Percentiles rank a stretch among this genome's conserved stretches.
phyloP scores from a whole-genome alignment of 75 land plant genomes.

The Isoetes taiwanensis region DNA sequence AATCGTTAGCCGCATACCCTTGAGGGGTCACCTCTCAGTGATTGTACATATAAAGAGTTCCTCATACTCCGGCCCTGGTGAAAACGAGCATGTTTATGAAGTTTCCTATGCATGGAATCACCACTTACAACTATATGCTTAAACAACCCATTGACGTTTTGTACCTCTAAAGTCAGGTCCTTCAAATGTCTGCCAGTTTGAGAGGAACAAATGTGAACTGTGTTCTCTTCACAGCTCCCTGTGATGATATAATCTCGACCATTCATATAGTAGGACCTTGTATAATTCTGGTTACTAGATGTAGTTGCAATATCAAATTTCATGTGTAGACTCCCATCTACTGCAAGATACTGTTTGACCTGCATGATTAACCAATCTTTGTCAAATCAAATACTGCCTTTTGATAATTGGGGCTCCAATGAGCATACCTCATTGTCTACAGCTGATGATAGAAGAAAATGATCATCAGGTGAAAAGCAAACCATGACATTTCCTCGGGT shows the following conservation, averaged over 20 bases:
- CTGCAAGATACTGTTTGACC: conserved; percentile 66
- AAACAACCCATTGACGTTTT: background rate
- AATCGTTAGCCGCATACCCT: conserved; percentile 47
- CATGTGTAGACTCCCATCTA: conserved; percentile 66
- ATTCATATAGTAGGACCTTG: conserved; percentile 81
- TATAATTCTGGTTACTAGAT: conserved; percentile 63
- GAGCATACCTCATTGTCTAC: conserved; percentile 74
- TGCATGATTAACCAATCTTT: no score
- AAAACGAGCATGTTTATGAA: background rate
- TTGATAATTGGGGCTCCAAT: no score
- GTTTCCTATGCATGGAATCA: background rate
- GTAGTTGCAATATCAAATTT: conserved; percentile 56
- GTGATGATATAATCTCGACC: conserved; percentile 74
- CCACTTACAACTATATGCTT: background rate
- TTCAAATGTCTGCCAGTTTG: conserved; percentile 69
- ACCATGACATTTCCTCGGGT: conserved; percentile 80
- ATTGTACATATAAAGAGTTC: conserved; percentile 69
- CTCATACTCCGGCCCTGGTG: conserved; percentile 49
- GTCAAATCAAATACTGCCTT: conserved; percentile 2
- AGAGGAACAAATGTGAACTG: conserved; percentile 69
- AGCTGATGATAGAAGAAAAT: conserved; percentile 71
- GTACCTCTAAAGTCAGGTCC: conserved; percentile 67
- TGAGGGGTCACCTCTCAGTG: conserved; percentile 82
- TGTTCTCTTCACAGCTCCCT: conserved; percentile 85
- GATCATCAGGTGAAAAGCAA: conserved; percentile 81